phyloP scores from a whole-genome alignment of 2,329 filamentous ascomycete species.

The Aspergillus sp. region DNA sequence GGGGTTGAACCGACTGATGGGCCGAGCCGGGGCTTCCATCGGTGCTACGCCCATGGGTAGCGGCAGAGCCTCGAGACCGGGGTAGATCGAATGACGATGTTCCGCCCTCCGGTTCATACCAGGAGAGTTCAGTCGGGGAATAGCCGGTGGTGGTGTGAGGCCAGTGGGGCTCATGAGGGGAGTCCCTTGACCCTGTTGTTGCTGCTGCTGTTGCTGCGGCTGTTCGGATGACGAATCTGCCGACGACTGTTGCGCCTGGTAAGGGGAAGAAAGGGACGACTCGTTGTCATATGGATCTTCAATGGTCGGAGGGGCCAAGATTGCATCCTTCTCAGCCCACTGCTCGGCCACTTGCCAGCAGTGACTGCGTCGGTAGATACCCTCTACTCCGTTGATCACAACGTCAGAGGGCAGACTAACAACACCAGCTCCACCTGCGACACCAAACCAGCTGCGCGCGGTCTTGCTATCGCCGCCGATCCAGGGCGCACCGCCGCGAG shows the following conservation, averaged over 20 bases:
- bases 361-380: constrained; percentile 67
- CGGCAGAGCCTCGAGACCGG: constrained; percentile 48
- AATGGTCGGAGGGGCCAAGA: constrained; percentile 35
- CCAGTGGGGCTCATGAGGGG: constrained; percentile 36
- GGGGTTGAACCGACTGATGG: constrained; percentile 47
- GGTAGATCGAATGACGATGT: constrained; percentile 47
- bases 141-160: constrained; percentile 38
- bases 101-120: constrained; percentile 33
- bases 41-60: constrained; percentile 46
- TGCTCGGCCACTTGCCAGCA: constrained; percentile 67
- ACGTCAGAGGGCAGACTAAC: constrained; percentile 65
- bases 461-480: constrained; percentile 48
- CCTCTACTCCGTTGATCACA: constrained; percentile 67
- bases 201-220: constrained; percentile 21
- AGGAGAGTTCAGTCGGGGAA: constrained; percentile 38
- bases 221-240: constrained; percentile 38
- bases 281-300: constrained; percentile 41
- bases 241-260: constrained; percentile 41
- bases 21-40: constrained; percentile 42
- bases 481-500: constrained; percentile 52
- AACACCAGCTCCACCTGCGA: constrained; percentile 64
- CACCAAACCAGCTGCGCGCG: constrained; percentile 51
- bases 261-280: constrained; percentile 41
- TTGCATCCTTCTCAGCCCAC: constrained; percentile 54
- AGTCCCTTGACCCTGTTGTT: constrained; percentile 22